These are phyloP conservation scores for Nemania diffusa DNA, from an alignment of 2,329 filamentous ascomycete species.

Conservation along the genomic window DNA sequence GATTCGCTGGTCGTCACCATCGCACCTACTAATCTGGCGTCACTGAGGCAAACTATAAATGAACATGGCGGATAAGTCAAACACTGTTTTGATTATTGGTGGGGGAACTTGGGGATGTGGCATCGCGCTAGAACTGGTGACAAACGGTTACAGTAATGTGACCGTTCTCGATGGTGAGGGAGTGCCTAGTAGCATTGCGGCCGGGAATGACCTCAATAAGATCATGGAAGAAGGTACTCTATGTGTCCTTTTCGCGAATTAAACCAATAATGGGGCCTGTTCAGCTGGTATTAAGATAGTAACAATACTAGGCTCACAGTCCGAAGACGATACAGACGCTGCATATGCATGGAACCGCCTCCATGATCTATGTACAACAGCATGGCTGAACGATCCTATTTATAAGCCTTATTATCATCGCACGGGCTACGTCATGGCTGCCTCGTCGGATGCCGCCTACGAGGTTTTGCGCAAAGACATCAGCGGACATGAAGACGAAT, in stretches of 20 bases:
- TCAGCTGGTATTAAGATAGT: not conserved
- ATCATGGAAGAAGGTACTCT: slow-evolving; percentile 42
- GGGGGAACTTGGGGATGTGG: slow-evolving; percentile 43
- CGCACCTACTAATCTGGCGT: not conserved
- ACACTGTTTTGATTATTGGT: slow-evolving; percentile 39
- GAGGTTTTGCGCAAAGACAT: slow-evolving; percentile 34
- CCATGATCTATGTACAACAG: slow-evolving; percentile 46
- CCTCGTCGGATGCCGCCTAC: slow-evolving; percentile 38
- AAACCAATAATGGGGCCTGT: not conserved
- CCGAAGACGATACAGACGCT: slow-evolving; percentile 48
- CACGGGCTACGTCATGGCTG: slow-evolving; percentile 56
- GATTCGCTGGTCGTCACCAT: too few species aligned
- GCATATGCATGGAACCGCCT: slow-evolving; percentile 49
- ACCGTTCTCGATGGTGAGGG: slow-evolving; percentile 43
- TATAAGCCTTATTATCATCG: slow-evolving; percentile 57
- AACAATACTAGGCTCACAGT: slow-evolving; percentile 34
- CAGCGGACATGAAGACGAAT: slow-evolving; percentile 37
- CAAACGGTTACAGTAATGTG: slow-evolving; percentile 42
- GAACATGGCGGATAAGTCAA: slow-evolving; percentile 27
- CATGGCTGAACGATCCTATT: slow-evolving; percentile 56
- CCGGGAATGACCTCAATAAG: slow-evolving; percentile 43
- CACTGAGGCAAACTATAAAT: not conserved
- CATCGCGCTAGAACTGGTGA: slow-evolving; percentile 42
- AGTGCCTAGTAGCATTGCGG: slow-evolving; percentile 42
- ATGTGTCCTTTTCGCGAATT: slow-evolving; percentile 29